Evolutionary conservation across 345 rosid genomes (phyloP).

Genomic region (Carallia pectinifolia): DNA sequence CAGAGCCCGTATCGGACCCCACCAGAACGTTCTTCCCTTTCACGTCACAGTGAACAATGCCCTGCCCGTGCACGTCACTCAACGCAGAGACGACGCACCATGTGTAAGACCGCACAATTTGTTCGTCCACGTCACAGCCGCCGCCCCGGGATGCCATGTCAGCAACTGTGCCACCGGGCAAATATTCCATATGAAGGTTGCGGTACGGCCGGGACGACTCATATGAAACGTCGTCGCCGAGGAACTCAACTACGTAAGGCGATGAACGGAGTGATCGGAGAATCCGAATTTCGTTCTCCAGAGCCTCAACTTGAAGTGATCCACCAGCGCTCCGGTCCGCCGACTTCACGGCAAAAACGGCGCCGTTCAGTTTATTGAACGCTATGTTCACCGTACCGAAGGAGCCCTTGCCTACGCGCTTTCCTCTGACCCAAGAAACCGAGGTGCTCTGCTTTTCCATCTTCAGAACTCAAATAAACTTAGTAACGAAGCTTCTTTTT

Average conservation of each 20-base stretch:
- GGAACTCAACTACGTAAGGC: conserved; percentile 45
- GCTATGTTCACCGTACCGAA: conserved; percentile 56
- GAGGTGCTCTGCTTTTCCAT: not conserved
- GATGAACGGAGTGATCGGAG: conserved; percentile 43
- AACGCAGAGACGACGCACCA: conserved; percentile 66
- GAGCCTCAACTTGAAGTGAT: conserved; percentile 34
- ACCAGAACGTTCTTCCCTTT: conserved; percentile 66
- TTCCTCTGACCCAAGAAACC: conserved; percentile 53
- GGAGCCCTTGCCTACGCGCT: conserved; percentile 55
- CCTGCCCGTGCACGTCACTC: conserved; percentile 47
- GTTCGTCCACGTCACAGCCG: conserved; percentile 31
- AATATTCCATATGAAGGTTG: conserved; percentile 66
- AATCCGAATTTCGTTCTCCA: conserved; percentile 56
- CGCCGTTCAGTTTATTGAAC: conserved; percentile 31
- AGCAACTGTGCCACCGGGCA: conserved; percentile 60
- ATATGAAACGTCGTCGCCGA: conserved; percentile 52
- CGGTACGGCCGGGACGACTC: conserved; percentile 36
- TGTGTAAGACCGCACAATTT: conserved; percentile 37
- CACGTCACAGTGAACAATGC: conserved; percentile 79
- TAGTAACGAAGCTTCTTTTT: too few relatives aligned
- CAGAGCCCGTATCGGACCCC: conserved; percentile 24
- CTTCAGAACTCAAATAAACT: not conserved
- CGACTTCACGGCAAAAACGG: conserved; percentile 63
- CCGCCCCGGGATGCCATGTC: conserved; percentile 25
- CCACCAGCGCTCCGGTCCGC: conserved; percentile 42